These are phyloP conservation scores for Chytriomyces sp. DNA, from an alignment of 192 early-diverging fungal species.

Conservation along the genomic window DNA sequence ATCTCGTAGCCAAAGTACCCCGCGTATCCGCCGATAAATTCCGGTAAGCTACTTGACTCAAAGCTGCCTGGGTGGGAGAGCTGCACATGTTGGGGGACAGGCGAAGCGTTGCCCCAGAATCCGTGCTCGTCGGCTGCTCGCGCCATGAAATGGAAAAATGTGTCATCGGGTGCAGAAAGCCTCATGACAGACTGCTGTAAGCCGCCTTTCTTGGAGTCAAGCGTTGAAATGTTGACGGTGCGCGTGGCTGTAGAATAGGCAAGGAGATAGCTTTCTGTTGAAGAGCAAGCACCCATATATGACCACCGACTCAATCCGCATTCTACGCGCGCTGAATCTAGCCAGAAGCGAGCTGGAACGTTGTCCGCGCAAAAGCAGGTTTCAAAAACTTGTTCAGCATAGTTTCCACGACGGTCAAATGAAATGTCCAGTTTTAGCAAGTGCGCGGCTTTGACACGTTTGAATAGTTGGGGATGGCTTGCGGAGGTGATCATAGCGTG, in stretches of 20 bases:
- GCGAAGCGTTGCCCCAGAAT: background rate
- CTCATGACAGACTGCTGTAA: background rate
- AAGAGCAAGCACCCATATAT: constrained; percentile 59
- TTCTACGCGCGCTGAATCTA: constrained; percentile 55
- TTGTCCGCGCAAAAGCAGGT: constrained; percentile 12
- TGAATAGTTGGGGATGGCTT: constrained; percentile 5
- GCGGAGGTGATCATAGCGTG: background rate
- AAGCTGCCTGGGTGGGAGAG: background rate
- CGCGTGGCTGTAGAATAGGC: constrained; percentile 20
- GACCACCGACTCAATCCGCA: constrained; percentile 57
- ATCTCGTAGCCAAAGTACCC: constrained; percentile 96
- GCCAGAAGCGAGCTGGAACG: constrained; percentile 42
- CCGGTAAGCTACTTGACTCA: constrained; percentile 20
- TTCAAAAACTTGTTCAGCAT: constrained; percentile 39
- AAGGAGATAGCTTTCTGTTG: constrained; percentile 25
- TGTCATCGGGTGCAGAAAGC: constrained; percentile 7
- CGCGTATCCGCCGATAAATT: constrained; percentile 82
- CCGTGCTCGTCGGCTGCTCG: constrained; percentile 12
- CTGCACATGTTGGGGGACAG: constrained; percentile 15
- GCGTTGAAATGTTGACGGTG: constrained; percentile 17
- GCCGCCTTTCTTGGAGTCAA: background rate
- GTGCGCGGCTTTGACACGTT: background rate
- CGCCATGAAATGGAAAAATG: constrained; percentile 39
- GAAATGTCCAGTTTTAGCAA: background rate
- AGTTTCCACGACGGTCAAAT: constrained; percentile 3